These are phyloP conservation scores for Quercus tomentella DNA, from an alignment of 331 rosid species.

Conservation along the genomic window DNA sequence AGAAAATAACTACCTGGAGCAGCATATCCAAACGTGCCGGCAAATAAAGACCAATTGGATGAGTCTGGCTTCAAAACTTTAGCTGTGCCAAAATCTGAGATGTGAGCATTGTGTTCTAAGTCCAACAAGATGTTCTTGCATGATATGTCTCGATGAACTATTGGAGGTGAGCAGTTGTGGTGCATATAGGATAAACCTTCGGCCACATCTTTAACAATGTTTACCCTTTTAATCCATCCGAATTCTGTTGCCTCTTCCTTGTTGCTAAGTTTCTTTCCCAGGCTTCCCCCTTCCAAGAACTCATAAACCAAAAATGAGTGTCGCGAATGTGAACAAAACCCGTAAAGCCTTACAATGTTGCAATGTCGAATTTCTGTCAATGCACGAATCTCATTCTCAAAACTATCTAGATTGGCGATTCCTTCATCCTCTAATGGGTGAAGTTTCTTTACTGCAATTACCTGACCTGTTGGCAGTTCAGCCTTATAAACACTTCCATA, in stretches of 20 bases:
- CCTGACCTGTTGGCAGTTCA: conserved; percentile 11
- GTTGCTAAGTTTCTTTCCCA: too few relatives aligned
- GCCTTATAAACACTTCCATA: conserved; percentile 32
- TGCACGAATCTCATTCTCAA: conserved; percentile 22
- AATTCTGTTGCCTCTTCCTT: too few relatives aligned
- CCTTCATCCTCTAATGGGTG: conserved; percentile 15
- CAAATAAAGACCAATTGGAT: conserved; percentile 23
- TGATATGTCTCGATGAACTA: conserved; percentile 40
- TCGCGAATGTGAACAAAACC: too few relatives aligned
- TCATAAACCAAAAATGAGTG: too few relatives aligned
- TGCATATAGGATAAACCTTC: not conserved
- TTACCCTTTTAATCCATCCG: too few relatives aligned
- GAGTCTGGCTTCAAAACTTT: conserved; percentile 22
- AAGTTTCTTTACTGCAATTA: conserved; percentile 34
- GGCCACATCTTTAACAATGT: too few relatives aligned
- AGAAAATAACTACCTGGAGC: conserved; percentile 24
- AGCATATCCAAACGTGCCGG: conserved; percentile 31
- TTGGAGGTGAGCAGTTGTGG: conserved; percentile 10
- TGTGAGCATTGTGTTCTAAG: conserved; percentile 12
- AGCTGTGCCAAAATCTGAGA: conserved; percentile 33
- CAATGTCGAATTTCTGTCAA: conserved; percentile 2
- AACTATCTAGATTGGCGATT: not conserved
- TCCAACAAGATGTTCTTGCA: conserved; percentile 31
- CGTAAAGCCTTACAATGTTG: too few relatives aligned
- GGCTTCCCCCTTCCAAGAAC: too few relatives aligned